These are phyloP conservation scores for Pulicaria dysenterica DNA, from an alignment of 129 eudicot species.

Conservation along the genomic window DNA sequence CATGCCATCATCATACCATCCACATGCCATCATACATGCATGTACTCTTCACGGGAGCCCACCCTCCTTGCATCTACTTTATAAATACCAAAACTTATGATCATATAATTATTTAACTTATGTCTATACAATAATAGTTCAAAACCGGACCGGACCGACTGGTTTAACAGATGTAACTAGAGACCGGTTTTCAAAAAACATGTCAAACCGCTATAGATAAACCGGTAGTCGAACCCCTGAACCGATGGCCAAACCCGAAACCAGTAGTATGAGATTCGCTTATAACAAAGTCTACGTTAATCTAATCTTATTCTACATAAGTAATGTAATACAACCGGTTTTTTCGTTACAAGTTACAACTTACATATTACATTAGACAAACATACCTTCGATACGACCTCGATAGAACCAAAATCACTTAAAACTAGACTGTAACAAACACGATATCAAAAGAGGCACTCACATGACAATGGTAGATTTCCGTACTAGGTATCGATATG, in stretches of 20 bases:
- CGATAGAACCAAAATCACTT: constrained; percentile 30
- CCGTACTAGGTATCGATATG: constrained; percentile 81
- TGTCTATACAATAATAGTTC: neutral
- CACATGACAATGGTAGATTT: constrained; percentile 43
- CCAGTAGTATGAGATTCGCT: neutral
- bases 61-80: neutral
- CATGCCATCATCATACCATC: constrained; percentile 22
- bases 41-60: constrained; percentile 27
- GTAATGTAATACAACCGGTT: constrained; percentile 23
- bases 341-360: constrained; percentile 21
- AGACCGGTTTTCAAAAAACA: no score
- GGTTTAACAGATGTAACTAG: no score
- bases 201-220: no score
- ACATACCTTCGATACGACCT: constrained; percentile 19
- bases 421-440: constrained; percentile 20
- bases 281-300: neutral
- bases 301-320: constrained; percentile 31
- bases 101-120: no score
- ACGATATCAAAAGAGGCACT: neutral
- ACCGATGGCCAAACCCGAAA: no score
- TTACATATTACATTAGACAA: constrained; percentile 32
- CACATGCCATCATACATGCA: constrained; percentile 32
- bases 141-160: no score
- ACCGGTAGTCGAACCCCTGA: no score
- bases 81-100: no score